Percentiles rank a stretch among this genome's conserved stretches.
Evolutionary conservation across 345 rosid species (phyloP).

Genomic region (Arabidopsis arenosa): DNA sequence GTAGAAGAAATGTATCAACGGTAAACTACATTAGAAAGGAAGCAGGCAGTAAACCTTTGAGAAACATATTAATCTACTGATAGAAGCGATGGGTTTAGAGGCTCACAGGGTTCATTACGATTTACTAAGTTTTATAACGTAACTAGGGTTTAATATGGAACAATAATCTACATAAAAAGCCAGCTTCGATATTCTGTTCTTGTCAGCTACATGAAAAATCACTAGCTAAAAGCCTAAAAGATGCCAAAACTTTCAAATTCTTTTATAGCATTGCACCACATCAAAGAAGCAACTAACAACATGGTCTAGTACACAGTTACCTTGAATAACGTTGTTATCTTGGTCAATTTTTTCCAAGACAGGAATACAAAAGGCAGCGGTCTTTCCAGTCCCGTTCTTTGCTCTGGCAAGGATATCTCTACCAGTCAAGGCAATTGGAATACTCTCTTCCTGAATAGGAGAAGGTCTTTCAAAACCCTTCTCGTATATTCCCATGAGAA

Average conservation of each 20-base stretch:
- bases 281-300: not conserved
- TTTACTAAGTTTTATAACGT: not conserved
- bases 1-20: slow-evolving; percentile 5
- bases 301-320: slow-evolving; percentile 38
- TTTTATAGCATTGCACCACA: not conserved
- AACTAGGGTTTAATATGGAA: not conserved
- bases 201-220: not conserved
- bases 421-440: slow-evolving; percentile 94
- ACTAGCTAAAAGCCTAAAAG: not conserved
- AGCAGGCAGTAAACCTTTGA: not conserved
- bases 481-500: slow-evolving; percentile 93
- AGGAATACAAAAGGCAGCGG: slow-evolving; percentile 94
- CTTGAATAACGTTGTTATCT: slow-evolving; percentile 89
- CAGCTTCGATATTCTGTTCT: not conserved
- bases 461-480: slow-evolving; percentile 97
- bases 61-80: slow-evolving; percentile 3
- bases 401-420: slow-evolving; percentile 97
- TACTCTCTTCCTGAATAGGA: slow-evolving; percentile 98
- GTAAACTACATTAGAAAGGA: not conserved
- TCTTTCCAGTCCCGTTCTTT: slow-evolving; percentile 95
- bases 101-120: not conserved
- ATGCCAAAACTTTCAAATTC: not conserved
- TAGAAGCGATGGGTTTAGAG: not conserved
- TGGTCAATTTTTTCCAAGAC: slow-evolving; percentile 94
- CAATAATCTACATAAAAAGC: not conserved